These are phyloP conservation scores for Hypomontagnella monticulosa DNA, from an alignment of 495 filamentous ascomycete genomes.

Conservation along the genomic window DNA sequence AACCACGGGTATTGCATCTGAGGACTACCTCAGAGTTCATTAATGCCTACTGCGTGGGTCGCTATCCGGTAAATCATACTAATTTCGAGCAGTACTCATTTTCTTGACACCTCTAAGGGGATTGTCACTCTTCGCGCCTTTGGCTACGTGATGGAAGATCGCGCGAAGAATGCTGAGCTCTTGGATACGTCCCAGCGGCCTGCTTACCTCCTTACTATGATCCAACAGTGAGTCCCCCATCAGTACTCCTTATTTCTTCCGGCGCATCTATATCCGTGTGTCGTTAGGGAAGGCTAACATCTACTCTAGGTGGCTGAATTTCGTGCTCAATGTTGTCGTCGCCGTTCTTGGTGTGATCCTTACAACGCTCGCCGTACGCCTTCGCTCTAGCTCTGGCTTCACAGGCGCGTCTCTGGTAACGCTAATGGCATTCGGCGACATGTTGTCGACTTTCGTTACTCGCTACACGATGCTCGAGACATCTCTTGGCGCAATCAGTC, in stretches of 20 bases:
- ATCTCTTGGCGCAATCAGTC: slow-evolving; percentile 62
- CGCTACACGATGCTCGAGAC: slow-evolving; percentile 55
- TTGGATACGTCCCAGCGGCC: slow-evolving; percentile 66
- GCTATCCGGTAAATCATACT: not conserved
- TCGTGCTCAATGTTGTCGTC: slow-evolving; percentile 62
- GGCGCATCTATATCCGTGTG: too few relatives aligned
- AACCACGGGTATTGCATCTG: too few relatives aligned
- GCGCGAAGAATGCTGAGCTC: slow-evolving; percentile 54
- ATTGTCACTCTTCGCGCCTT: slow-evolving; percentile 66
- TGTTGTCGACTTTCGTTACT: slow-evolving; percentile 20
- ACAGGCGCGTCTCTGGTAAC: slow-evolving; percentile 62
- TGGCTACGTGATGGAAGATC: slow-evolving; percentile 56
- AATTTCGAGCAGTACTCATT: slow-evolving; percentile 51
- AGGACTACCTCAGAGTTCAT: too few relatives aligned
- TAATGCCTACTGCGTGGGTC: too few relatives aligned
- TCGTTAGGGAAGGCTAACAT: not conserved
- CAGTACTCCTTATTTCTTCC: too few relatives aligned
- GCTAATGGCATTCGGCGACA: slow-evolving; percentile 41
- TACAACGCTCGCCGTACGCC: slow-evolving; percentile 55
- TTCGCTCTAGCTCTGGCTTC: slow-evolving; percentile 58
- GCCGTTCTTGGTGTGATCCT: slow-evolving; percentile 59
- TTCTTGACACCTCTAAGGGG: slow-evolving; percentile 61
- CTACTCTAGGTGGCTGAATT: slow-evolving; percentile 54
- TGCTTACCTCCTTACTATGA: slow-evolving; percentile 66
- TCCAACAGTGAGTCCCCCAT: slow-evolving; percentile 54